phyloP scores from a whole-genome alignment of 225 moss, liverwort and hornwort genomes.

The Polytrichum formosum region DNA sequence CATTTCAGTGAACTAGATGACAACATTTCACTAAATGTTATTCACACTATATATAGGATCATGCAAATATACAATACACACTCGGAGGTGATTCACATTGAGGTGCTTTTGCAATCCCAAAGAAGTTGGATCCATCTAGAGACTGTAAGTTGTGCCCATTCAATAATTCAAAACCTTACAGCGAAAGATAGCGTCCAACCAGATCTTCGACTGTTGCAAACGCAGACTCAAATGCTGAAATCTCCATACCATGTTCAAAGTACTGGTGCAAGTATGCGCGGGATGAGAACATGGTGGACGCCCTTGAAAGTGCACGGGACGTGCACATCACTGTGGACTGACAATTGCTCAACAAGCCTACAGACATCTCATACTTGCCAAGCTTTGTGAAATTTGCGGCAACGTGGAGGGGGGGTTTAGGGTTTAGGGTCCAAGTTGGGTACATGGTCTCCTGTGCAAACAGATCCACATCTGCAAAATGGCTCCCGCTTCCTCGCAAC shows the following conservation, averaged over 20 bases:
- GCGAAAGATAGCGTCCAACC: constrained; percentile 39
- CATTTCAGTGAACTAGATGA: no score
- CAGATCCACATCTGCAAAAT: constrained; percentile 50
- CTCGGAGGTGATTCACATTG: no score
- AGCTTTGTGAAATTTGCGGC: constrained; percentile 46
- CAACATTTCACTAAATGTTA: no score
- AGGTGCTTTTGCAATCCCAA: no score
- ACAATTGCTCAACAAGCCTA: constrained; percentile 79
- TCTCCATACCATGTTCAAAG: constrained; percentile 82
- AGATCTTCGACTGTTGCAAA: constrained; percentile 85
- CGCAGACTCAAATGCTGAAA: constrained; percentile 67
- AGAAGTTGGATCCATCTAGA: no score
- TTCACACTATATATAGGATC: no score
- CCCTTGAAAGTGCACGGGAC: constrained; percentile 58
- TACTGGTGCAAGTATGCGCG: constrained; percentile 89
- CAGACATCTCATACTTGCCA: constrained; percentile 67
- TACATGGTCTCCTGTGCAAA: constrained; percentile 80
- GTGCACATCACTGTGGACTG: constrained; percentile 69
- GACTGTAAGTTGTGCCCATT: no score
- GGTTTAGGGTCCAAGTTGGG: constrained; percentile 78
- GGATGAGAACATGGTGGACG: constrained; percentile 79
- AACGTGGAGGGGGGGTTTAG: constrained; percentile 45
- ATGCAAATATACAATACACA: no score
- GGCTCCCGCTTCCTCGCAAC: constrained; percentile 66
- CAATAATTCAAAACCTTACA: neutral